phyloP scores from a whole-genome alignment of 768 basidiomycete species.

The Termitomyces sp. region DNA sequence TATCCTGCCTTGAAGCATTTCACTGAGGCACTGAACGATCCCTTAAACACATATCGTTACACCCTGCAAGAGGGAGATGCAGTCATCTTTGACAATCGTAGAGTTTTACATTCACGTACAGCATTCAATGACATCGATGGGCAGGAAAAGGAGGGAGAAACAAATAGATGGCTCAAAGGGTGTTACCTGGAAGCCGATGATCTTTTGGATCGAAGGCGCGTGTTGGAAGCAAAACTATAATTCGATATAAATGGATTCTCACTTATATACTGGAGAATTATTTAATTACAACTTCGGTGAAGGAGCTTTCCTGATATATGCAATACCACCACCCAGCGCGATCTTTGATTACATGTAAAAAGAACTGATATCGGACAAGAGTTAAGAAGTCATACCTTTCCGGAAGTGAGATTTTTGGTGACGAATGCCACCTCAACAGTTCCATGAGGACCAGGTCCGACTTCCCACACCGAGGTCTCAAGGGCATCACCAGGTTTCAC shows the following conservation, averaged over 20 bases:
- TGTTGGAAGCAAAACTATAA: slow-evolving; percentile 33
- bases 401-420: slow-evolving; percentile 56
- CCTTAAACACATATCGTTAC: slow-evolving; percentile 53
- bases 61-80: slow-evolving; percentile 79
- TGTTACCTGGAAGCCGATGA: slow-evolving; percentile 73
- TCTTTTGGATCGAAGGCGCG: slow-evolving; percentile 57
- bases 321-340: slow-evolving; percentile 59
- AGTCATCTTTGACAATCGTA: slow-evolving; percentile 88
- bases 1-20: slow-evolving; percentile 65
- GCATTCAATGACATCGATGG: slow-evolving; percentile 55
- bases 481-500: slow-evolving; percentile 81
- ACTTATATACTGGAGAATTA: neutral
- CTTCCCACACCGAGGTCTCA: slow-evolving; percentile 78
- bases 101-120: slow-evolving; percentile 84
- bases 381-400: slow-evolving; percentile 41
- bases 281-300: slow-evolving; percentile 23
- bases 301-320: slow-evolving; percentile 52
- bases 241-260: too few species aligned
- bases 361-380: neutral
- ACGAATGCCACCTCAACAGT: slow-evolving; percentile 59
- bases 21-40: slow-evolving; percentile 51
- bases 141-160: slow-evolving; percentile 39
- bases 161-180: slow-evolving; percentile 88
- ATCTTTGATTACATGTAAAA: slow-evolving; percentile 26
- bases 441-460: slow-evolving; percentile 61